Base-by-base conservation (phyloP, 2,329 filamentous ascomycete species). In the Zymoseptoria ardabiliae region DNA sequence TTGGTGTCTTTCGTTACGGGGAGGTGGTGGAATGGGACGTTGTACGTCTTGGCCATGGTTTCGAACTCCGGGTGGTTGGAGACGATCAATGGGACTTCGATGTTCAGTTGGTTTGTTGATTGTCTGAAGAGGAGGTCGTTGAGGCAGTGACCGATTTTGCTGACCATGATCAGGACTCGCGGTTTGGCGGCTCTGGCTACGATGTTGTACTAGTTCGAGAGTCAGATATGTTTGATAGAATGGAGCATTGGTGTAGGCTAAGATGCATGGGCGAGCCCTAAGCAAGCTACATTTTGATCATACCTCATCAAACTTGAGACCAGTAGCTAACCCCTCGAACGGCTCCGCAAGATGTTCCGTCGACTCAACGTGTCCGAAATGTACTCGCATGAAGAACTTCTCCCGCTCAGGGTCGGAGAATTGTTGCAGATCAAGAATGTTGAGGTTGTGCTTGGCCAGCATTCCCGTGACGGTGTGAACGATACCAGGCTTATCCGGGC, bases 321-420 rank as follows among this genome's bases (percentile, higher is more conserved):
- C 79, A 55, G 76, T 68, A 2, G 87, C 87, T 56, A 90, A 83
- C 50, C 79, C 74, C 25, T 78, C 75, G 67, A 93, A 86, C 6
- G 83, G 80, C 58, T 72, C 73, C 7, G 70, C 73, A 53, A 91
- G 77, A 63, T 82, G 75, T 61, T 72, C 73, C 6, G 78, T 75
- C 45, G 79, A 73, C 5, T 73, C 65, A 3, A 79, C 79, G 61
- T 87, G 83, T 9, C 85, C 87, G 69, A 93, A 93, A 74, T 92
- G 89, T 67, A 93, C 88, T 72, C 90, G 84, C 90, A 94, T 93
- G 78, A 94, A 94, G 79, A 94, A 94, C 59, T 82, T 87, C 71
- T 88, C 78, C 20, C 86, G 88, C 22, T 79, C 82, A 23, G 85
- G 84, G 75, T 93, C 90, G 50, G 85, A 88, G 79, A 90, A 94